These are phyloP conservation scores for Ormosia semicastrata DNA, from an alignment of 306 rosid genomes.

Conservation along the genomic window DNA sequence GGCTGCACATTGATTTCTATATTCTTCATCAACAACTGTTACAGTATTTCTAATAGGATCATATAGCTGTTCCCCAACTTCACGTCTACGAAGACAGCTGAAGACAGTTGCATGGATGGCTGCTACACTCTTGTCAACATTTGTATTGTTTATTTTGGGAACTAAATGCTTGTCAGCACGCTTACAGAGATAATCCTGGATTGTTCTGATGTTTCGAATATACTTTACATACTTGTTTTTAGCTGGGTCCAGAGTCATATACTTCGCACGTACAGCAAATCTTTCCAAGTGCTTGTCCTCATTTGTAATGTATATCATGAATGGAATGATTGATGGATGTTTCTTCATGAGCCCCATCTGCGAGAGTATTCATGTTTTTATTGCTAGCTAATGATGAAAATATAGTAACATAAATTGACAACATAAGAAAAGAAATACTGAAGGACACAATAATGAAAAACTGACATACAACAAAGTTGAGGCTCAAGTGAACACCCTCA, in stretches of 20 bases:
- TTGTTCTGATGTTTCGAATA: slow-evolving; percentile 89
- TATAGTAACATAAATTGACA: background rate
- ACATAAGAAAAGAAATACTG: background rate
- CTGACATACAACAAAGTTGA: slow-evolving; percentile 80
- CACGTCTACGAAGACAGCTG: slow-evolving; percentile 93
- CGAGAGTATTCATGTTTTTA: slow-evolving; percentile 9
- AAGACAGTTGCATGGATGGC: slow-evolving; percentile 96
- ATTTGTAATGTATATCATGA: slow-evolving; percentile 87
- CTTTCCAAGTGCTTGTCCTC: slow-evolving; percentile 97
- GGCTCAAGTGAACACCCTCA: slow-evolving; percentile 98
- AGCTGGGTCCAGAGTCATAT: slow-evolving; percentile 96
- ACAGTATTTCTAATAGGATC: slow-evolving; percentile 79
- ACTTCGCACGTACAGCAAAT: slow-evolving; percentile 98
- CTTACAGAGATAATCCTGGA: slow-evolving; percentile 94
- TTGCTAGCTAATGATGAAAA: slow-evolving; percentile 17
- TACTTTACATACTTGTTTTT: slow-evolving; percentile 96
- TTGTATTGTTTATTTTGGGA: slow-evolving; percentile 96
- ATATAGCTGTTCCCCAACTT: slow-evolving; percentile 76
- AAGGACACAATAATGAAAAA: slow-evolving; percentile 1
- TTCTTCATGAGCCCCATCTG: slow-evolving; percentile 99
- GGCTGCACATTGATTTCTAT: slow-evolving; percentile 84
- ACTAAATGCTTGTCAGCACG: slow-evolving; percentile 98
- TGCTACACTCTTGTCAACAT: slow-evolving; percentile 98
- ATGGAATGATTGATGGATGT: slow-evolving; percentile 93
- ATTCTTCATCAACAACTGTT: slow-evolving; percentile 83